Base-by-base conservation (phyloP, 225 moss, liverwort and hornwort genomes). In the Asterella californica region DNA sequence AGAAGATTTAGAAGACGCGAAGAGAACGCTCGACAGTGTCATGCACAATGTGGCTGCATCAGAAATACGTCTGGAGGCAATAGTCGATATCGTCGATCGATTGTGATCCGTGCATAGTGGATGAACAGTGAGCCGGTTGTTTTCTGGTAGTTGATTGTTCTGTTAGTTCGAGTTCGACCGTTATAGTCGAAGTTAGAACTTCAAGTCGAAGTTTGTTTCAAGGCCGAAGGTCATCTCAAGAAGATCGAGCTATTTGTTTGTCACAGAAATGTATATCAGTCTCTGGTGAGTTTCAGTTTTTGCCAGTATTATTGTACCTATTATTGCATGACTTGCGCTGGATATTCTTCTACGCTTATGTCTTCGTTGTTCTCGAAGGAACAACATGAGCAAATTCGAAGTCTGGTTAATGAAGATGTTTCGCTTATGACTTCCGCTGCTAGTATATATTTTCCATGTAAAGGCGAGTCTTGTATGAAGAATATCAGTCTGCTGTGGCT, bases 181-280 rank as follows among this genome's bases (percentile, higher is more conserved):
- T n/a, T n/a, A n/a, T n/a, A n/a, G n/a, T n/a, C n/a, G n/a, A n/a
- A n/a, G n/a, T n/a, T n/a, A n/a, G n/a, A n/a, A n/a, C n/a, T n/a
- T n/a, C n/a, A n/a, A n/a, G n/a, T n/a, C n/a, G n/a, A n/a, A n/a
- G n/a, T 27, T 75, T 93, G 55, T 82, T 88, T 36, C 91, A 90
- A 73, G 93, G 91, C 22, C 57, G 82, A 83, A 91, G 93, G 73
- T 78, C 73, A 79, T 76, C 75, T 12, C 93, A 93, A 80, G 93
- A 93, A 80, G 93, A 93, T 87, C 91, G 93, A 70, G 70, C 90
- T 82, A 85, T 93, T 77, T 93, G 93, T 81, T 75, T 90, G 79
- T 63, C 87, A 80, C 86, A 89, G 54, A 82, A 91, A n/a, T 74
- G 62, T 60, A 77, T 91, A 55, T 88, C 86, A 78, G 72, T 85